phyloP scores from a whole-genome alignment of 495 filamentous ascomycete species.

The Astrocystis sublimbata region DNA sequence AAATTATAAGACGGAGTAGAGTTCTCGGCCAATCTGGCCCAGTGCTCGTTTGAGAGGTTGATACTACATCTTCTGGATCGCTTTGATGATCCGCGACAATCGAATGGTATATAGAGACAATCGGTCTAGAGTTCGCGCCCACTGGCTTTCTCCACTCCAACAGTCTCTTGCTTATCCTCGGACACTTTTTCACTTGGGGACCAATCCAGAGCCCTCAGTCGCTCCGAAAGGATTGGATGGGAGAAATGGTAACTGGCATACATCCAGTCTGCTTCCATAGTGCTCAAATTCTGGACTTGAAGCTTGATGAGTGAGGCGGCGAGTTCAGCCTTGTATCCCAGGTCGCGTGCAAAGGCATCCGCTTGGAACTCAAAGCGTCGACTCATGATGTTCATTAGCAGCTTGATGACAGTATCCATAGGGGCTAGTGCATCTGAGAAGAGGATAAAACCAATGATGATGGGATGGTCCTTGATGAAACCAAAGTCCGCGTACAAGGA shows the following conservation, averaged over 20 bases:
- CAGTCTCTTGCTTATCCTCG: constrained; percentile 35
- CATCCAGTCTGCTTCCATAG: constrained; percentile 98
- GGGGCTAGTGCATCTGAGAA: constrained; percentile 93
- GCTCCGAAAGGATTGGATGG: constrained; percentile 92
- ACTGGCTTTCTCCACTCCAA: constrained; percentile 34
- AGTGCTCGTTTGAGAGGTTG: neutral
- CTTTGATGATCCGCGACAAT: neutral
- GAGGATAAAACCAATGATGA: constrained; percentile 93
- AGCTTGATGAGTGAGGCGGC: constrained; percentile 90
- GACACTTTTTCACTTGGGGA: constrained; percentile 47
- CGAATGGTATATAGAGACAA: neutral
- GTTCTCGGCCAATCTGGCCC: too few species aligned
- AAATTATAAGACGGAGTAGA: too few species aligned
- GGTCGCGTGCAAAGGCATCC: constrained; percentile 79
- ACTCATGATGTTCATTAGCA: constrained; percentile 94
- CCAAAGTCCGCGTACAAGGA: constrained; percentile 90
- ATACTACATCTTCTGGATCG: neutral
- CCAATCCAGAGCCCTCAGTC: constrained; percentile 88
- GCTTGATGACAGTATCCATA: constrained; percentile 87
- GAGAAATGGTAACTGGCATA: constrained; percentile 98
- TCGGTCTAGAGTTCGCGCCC: constrained; percentile 32
- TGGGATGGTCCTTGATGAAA: constrained; percentile 80
- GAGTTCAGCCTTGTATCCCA: constrained; percentile 85
- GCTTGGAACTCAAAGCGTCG: constrained; percentile 94
- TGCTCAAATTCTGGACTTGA: constrained; percentile 95